phyloP scores from a whole-genome alignment of 768 basidiomycete genomes.

The Postia placenta region DNA sequence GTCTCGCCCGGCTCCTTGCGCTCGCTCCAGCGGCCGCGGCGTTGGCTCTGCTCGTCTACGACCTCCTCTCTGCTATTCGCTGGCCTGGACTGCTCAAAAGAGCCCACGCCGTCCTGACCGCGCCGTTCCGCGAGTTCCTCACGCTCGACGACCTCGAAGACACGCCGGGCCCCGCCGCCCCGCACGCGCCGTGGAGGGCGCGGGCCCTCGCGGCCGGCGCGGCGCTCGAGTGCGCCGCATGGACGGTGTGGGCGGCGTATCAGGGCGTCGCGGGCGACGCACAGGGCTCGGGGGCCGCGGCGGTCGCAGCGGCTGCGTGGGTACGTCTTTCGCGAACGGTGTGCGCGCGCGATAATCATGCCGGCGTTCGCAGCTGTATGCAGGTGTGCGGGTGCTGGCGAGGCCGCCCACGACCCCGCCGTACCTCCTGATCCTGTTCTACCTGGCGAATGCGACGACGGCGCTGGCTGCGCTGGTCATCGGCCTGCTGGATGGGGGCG shows the following conservation, averaged over 20 bases:
- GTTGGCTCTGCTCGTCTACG: constrained; percentile 8
- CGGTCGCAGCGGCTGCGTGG: constrained; percentile 40
- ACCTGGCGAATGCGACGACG: constrained; percentile 29
- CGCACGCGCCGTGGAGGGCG: constrained; percentile 24
- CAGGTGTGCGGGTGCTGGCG: constrained; percentile 30
- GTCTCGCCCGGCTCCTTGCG: no score
- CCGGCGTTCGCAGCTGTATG: constrained; percentile 33
- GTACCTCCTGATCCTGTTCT: constrained; percentile 42
- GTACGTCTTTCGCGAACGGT: constrained; percentile 28
- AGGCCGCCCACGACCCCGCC: constrained; percentile 46
- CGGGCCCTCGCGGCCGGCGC: constrained; percentile 33
- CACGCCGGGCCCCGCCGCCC: constrained; percentile 20
- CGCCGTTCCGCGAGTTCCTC: constrained; percentile 49
- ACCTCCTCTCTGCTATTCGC: constrained; percentile 10
- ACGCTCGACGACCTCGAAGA: constrained; percentile 44
- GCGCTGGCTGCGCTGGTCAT: constrained; percentile 33
- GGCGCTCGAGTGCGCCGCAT: constrained; percentile 32
- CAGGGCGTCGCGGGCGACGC: constrained; percentile 23
- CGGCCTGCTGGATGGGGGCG: constrained; percentile 19
- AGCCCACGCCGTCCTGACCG: constrained; percentile 5
- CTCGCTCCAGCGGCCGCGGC: constrained; percentile 8
- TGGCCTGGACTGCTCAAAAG: constrained; percentile 8
- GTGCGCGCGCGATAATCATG: background rate
- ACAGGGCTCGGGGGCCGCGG: constrained; percentile 15
- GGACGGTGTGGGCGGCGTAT: constrained; percentile 38